Base-by-base conservation (phyloP, 2,329 filamentous ascomycete species). In the Bimuria novae-zelandiae region DNA sequence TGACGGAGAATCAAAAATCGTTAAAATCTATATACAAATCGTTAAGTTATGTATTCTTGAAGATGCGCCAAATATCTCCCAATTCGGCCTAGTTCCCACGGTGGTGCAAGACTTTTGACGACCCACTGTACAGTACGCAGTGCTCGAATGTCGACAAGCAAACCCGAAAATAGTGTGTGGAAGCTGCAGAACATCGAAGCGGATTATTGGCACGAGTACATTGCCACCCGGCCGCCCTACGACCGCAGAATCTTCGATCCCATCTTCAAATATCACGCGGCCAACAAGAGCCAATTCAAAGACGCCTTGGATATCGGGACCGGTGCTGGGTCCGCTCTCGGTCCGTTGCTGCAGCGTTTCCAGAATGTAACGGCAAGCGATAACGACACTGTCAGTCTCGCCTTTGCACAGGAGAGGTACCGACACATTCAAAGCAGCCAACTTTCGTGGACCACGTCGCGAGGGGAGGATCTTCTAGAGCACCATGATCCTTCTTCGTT, bases 201-300 rank as follows among this genome's bases (percentile, higher is more conserved):
- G 17, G 16, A 27, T 16, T 54, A 54, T 32, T 54, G 51, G 51
- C 12, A 54, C 25, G 51, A 54, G 7, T 54, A 54, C 45, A 36
- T 54, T 12, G 46, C 45, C 8, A 54, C 51, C 3, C 45, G 51
- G 12, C 51, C 51, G 3, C 43, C 25, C 14, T 54, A 45, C 40
- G 51, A 54, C 16, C 7, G 37, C 11, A 41, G 30, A 3, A 50
- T 54, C 19, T 49, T 54, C 39, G 12, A 39, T 4, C 51, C 51
- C 10, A 49, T 54, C 40, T 22, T 50, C 22, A 25, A 37, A 5
- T 50, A 54, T 30, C 51, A 54, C 16, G n/a, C 37, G 4, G 11
- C 46, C 1, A 8, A 40, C 16, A n/a, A 7, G n/a, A 39, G 21
- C 19, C 4, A 12, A 16, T 49, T 42, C 17, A 11, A 39, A 3